Percentiles rank a stretch among this genome's conserved stretches.
Conservation (phyloP, 441 rosid genomes). For the Eutrema salsugineum region DNA sequence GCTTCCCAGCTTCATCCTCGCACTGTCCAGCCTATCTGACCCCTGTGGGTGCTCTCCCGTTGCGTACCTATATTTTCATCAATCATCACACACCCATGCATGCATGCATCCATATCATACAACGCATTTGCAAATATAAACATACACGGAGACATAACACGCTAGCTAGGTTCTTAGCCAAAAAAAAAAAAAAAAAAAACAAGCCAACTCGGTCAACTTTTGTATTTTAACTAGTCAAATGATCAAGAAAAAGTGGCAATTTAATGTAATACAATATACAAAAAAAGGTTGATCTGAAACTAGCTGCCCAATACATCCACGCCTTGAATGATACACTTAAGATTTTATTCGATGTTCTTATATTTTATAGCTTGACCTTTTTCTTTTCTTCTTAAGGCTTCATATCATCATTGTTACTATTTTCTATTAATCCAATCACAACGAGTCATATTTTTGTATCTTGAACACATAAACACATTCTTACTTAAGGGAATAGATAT, state of each 20-base stretch:
- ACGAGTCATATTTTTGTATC: neutral
- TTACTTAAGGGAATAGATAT: neutral
- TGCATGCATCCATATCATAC: neutral
- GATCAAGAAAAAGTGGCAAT: neutral
- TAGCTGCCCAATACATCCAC: neutral
- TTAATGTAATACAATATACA: neutral
- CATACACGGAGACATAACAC: neutral
- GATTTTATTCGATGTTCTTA: neutral
- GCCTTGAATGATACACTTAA: neutral
- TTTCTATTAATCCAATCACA: no score
- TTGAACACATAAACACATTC: neutral
- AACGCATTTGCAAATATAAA: neutral
- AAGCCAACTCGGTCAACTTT: neutral
- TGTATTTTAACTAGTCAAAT: neutral
- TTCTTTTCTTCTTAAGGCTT: neutral
- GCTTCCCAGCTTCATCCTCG: slow-evolving; percentile 56
- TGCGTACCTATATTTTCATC: slow-evolving; percentile 69
- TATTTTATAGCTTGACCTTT: no score
- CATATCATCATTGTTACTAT: neutral
- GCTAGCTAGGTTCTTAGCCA: neutral
- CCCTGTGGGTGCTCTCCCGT: slow-evolving; percentile 67
- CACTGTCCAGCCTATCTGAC: slow-evolving; percentile 62
- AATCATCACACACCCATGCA: neutral
- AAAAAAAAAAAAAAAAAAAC: no score
- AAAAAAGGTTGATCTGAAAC: neutral